Evolutionary conservation across 2,329 filamentous ascomycete species (phyloP).

Genomic region (Curvularia verruculosa): DNA sequence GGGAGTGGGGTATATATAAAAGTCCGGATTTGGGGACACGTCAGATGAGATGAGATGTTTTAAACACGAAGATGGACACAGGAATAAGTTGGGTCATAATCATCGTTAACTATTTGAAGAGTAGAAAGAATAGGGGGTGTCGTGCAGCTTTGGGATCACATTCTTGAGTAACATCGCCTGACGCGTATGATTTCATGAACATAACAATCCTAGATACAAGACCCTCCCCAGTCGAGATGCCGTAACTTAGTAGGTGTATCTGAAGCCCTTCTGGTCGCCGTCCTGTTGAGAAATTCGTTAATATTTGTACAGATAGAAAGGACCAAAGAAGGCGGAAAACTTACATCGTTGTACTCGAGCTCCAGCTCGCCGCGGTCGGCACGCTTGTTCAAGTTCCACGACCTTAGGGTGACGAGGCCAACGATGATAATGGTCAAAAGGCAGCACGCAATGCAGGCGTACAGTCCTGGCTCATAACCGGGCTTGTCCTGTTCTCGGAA

Average conservation of each 20-base stretch:
- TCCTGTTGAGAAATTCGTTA: constrained; percentile 29
- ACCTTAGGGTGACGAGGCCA: constrained; percentile 39
- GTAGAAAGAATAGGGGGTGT: background rate
- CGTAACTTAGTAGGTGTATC: constrained; percentile 37
- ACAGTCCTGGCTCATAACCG: constrained; percentile 46
- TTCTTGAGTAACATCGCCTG: background rate
- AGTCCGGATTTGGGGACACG: background rate
- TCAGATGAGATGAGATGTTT: background rate
- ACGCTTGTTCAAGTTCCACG: constrained; percentile 45
- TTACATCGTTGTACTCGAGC: constrained; percentile 49
- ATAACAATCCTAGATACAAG: background rate
- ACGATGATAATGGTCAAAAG: constrained; percentile 47
- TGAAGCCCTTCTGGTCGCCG: constrained; percentile 43
- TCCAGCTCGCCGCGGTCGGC: constrained; percentile 51
- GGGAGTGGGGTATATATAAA: background rate
- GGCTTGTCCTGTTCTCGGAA: constrained; percentile 61
- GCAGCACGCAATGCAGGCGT: constrained; percentile 48
- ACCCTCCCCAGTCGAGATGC: background rate
- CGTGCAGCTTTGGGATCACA: background rate
- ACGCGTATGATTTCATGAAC: background rate
- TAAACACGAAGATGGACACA: background rate
- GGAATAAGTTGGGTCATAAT: background rate
- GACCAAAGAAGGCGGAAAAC: constrained; percentile 12
- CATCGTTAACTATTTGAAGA: background rate
- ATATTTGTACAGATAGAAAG: background rate